Percentiles rank a stretch among this genome's conserved stretches.
These are phyloP conservation scores for Lactifluus echinatus DNA, from an alignment of 768 basidiomycete species.

Conservation along the genomic window DNA sequence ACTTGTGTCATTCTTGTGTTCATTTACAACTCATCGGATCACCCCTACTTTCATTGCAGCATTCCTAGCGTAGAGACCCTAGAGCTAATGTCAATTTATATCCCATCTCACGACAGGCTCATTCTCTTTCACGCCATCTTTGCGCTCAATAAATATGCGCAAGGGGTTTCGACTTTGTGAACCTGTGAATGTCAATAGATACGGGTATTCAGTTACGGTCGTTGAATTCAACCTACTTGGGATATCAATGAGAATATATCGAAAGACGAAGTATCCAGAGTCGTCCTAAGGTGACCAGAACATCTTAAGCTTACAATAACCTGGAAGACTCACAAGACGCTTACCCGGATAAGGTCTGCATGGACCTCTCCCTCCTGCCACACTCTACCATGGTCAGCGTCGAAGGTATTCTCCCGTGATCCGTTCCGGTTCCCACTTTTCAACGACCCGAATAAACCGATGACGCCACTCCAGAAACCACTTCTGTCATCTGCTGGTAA, in stretches of 20 bases:
- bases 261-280: constrained; percentile 68
- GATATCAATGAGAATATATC: constrained; percentile 71
- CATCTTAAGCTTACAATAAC: background rate
- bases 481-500: constrained; percentile 29
- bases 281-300: constrained; percentile 43
- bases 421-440: constrained; percentile 33
- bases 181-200: constrained; percentile 31
- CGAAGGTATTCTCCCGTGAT: constrained; percentile 25
- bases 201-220: constrained; percentile 26
- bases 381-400: constrained; percentile 31
- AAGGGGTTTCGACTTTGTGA: constrained; percentile 53
- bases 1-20: background rate
- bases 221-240: constrained; percentile 48
- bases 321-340: constrained; percentile 22
- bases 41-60: background rate
- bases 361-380: constrained; percentile 78
- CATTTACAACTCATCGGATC: background rate
- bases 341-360: constrained; percentile 65
- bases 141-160: constrained; percentile 63
- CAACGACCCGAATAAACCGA: constrained; percentile 63
- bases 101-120: constrained; percentile 67
- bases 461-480: constrained; percentile 43
- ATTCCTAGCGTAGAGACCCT: constrained; percentile 3
- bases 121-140: constrained; percentile 57
- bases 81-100: constrained; percentile 23